phyloP scores from a whole-genome alignment of 208 protist species.

The Crithidia expoeki region DNA sequence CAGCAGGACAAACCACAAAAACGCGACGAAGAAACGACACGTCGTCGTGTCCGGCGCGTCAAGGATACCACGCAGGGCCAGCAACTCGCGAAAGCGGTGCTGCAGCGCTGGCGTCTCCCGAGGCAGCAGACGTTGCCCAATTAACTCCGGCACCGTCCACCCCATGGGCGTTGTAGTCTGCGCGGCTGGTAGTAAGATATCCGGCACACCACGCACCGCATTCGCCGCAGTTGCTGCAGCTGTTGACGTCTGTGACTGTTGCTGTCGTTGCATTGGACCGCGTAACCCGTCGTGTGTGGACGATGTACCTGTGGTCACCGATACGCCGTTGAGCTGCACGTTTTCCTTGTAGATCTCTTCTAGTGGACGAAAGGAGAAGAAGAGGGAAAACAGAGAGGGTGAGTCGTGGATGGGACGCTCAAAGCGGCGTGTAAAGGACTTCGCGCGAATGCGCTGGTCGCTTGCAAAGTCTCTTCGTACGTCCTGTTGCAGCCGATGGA shows the following conservation, averaged over 20 bases:
- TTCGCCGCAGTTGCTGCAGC: not conserved
- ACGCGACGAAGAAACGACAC: constrained; percentile 20
- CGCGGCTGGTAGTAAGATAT: constrained; percentile 22
- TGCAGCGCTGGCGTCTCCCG: constrained; percentile 22
- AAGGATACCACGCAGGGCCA: constrained; percentile 19
- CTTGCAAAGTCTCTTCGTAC: constrained; percentile 13
- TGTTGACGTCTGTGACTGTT: too few relatives aligned
- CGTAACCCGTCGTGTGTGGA: not conserved
- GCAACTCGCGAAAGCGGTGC: constrained; percentile 21
- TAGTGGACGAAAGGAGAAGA: constrained; percentile 16
- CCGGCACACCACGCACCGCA: constrained; percentile 5
- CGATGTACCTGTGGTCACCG: not conserved
- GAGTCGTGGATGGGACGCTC: constrained; percentile 24
- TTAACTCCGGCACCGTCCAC: constrained; percentile 28
- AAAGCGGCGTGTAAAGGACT: constrained; percentile 15
- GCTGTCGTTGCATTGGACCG: not conserved
- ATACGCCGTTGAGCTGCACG: not conserved
- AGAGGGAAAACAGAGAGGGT: constrained; percentile 30
- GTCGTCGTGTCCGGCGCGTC: constrained; percentile 19
- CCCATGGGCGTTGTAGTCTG: constrained; percentile 19
- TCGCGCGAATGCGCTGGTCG: constrained; percentile 4
- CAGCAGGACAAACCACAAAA: constrained; percentile 32
- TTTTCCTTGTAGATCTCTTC: constrained; percentile 15
- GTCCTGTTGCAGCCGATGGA: constrained; percentile 9
- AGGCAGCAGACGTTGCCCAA: constrained; percentile 27